A percentile compares a stretch with the other conserved stretches of the same genome.
Evolutionary conservation across 192 early-diverging fungal species (phyloP).

Genomic region (Entomortierella beljakovae): DNA sequence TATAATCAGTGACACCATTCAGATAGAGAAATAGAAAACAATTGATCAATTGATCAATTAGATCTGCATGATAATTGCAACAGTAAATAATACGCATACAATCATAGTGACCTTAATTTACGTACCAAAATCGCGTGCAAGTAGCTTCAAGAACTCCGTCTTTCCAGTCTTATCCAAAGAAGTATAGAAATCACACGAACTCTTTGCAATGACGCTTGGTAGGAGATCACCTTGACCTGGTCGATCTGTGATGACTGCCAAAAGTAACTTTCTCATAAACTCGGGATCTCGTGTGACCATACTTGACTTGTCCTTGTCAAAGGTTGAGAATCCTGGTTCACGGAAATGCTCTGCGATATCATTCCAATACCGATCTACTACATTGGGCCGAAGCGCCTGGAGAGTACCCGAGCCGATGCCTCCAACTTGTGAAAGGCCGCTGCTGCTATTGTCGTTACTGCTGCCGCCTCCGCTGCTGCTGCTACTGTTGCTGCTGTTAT

Average conservation of each 20-base stretch:
- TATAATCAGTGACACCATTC: not conserved
- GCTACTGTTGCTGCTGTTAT: not conserved
- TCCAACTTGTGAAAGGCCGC: not conserved
- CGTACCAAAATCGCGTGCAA: constrained; percentile 60
- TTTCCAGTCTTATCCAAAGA: constrained; percentile 58
- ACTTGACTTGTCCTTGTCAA: constrained; percentile 27
- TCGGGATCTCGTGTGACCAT: constrained; percentile 40
- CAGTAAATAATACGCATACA: not conserved
- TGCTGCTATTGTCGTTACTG: constrained; percentile 2
- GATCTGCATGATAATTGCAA: not conserved
- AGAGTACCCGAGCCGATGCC: constrained; percentile 37
- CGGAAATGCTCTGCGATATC: constrained; percentile 56
- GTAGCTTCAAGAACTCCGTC: constrained; percentile 60
- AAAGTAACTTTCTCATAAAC: constrained; percentile 53
- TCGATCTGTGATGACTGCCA: constrained; percentile 59
- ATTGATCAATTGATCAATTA: not conserved
- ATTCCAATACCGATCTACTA: constrained; percentile 58
- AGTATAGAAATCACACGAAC: constrained; percentile 68
- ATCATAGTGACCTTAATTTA: not conserved
- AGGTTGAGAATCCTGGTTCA: constrained; percentile 54
- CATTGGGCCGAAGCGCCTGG: constrained; percentile 21
- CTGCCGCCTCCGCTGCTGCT: constrained; percentile 4
- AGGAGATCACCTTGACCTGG: constrained; percentile 61
- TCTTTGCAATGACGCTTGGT: constrained; percentile 63
- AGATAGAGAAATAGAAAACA: not conserved